A percentile compares a stretch with the other conserved stretches of the same genome.
Conservation (phyloP, 2,329 filamentous ascomycete genomes). For the Monosporascus sp. region DNA sequence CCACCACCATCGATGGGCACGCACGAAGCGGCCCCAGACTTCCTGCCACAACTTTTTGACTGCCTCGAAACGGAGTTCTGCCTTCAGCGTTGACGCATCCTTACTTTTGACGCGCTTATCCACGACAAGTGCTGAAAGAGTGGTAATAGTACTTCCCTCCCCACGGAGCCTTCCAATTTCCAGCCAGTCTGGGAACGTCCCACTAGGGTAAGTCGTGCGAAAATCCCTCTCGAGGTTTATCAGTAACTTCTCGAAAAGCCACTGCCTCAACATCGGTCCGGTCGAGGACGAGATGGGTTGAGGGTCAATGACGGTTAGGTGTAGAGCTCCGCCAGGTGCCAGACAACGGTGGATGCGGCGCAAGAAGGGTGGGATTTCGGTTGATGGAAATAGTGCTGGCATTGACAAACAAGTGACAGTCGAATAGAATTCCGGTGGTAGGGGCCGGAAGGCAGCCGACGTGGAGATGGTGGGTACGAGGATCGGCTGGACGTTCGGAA, state of each 20-base stretch:
- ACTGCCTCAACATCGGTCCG: slow-evolving; percentile 52
- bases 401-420: slow-evolving; percentile 49
- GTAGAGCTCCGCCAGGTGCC: slow-evolving; percentile 47
- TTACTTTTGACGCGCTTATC: slow-evolving; percentile 16
- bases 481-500: slow-evolving; percentile 31
- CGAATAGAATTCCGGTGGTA: slow-evolving; percentile 40
- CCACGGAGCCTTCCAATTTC: slow-evolving; percentile 47
- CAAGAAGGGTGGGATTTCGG: slow-evolving; percentile 52
- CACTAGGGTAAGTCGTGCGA: slow-evolving; percentile 54
- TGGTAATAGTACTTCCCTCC: slow-evolving; percentile 41
- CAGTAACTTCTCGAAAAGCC: slow-evolving; percentile 58
- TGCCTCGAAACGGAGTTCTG: slow-evolving; percentile 38
- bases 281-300: slow-evolving; percentile 49
- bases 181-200: slow-evolving; percentile 55
- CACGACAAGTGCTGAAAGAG: slow-evolving; percentile 44
- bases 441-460: slow-evolving; percentile 28
- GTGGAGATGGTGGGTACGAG: slow-evolving; percentile 24
- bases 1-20: slow-evolving; percentile 55
- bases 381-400: slow-evolving; percentile 50
- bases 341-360: slow-evolving; percentile 53
- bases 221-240: slow-evolving; percentile 54
- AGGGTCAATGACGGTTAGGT: slow-evolving; percentile 59
- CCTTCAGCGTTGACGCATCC: slow-evolving; percentile 31
- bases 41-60: slow-evolving; percentile 54
- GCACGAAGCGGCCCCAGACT: slow-evolving; percentile 52